phyloP scores from a whole-genome alignment of 75 land plant species.

The Gnetum montanum region DNA sequence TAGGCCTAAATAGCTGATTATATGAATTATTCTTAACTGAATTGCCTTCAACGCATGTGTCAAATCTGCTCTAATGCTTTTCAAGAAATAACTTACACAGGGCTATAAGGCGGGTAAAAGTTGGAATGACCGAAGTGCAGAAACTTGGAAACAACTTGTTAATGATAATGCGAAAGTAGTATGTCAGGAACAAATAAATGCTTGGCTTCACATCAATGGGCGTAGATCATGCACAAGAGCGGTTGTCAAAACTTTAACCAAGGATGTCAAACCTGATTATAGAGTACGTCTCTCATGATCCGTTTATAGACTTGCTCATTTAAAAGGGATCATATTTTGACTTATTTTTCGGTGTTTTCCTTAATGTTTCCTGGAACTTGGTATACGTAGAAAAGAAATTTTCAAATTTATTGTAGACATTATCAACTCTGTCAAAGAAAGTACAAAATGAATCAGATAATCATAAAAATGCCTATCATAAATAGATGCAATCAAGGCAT shows the following conservation, averaged over 20 bases:
- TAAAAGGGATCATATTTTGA: no score
- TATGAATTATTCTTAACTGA: not conserved
- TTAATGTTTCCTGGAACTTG: no score
- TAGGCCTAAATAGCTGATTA: no score
- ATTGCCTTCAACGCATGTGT: not conserved
- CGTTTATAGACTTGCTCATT: no score
- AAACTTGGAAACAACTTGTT: constrained; percentile 10
- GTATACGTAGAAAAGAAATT: no score
- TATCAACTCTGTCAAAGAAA: no score
- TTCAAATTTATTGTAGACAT: no score
- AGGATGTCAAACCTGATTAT: constrained; percentile 43
- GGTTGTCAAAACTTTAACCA: constrained; percentile 23
- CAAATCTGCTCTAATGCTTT: not conserved
- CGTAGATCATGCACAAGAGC: constrained; percentile 38
- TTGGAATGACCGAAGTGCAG: constrained; percentile 22
- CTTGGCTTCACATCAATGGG: constrained; percentile 66
- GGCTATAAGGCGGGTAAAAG: constrained; percentile 56
- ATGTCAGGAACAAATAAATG: constrained; percentile 65
- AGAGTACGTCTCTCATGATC: constrained; percentile 41
- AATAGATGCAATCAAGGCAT: no score
- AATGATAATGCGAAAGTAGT: constrained; percentile 31
- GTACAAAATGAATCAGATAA: no score
- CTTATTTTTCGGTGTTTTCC: no score
- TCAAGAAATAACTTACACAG: no score
- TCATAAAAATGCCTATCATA: no score